A percentile compares a stretch with the other conserved stretches of the same genome.
Conservation (phyloP, 2,329 filamentous ascomycete species). For the Thyridium curvatum region DNA sequence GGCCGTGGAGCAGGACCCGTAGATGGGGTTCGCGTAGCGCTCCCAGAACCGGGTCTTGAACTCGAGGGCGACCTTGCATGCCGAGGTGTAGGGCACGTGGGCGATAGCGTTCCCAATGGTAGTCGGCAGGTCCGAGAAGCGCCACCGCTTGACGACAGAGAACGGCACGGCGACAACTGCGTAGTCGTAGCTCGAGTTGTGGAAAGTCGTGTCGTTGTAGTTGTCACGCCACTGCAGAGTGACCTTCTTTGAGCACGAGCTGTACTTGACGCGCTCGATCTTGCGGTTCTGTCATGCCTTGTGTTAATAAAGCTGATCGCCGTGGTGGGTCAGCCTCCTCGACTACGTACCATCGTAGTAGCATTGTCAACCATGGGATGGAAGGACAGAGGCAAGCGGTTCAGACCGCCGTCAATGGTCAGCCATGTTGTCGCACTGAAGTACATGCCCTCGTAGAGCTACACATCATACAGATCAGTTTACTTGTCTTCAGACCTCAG, state of each 20-base stretch:
- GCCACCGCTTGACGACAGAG: slow-evolving; percentile 56
- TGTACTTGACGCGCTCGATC: slow-evolving; percentile 50
- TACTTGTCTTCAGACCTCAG: too few species aligned
- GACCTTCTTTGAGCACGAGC: slow-evolving; percentile 43
- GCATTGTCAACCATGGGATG: slow-evolving; percentile 52
- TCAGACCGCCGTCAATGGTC: slow-evolving; percentile 55
- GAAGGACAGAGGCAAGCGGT: slow-evolving; percentile 56
- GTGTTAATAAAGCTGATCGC: neutral
- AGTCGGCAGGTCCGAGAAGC: slow-evolving; percentile 32
- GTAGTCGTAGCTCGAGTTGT: slow-evolving; percentile 56
- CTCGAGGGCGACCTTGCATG: slow-evolving; percentile 59
- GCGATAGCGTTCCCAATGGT: slow-evolving; percentile 40
- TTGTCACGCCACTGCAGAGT: slow-evolving; percentile 50
- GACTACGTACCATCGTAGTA: slow-evolving; percentile 34
- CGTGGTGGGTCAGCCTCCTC: neutral
- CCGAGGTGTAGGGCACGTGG: slow-evolving; percentile 34
- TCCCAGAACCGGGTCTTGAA: slow-evolving; percentile 61
- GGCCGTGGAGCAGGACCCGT: slow-evolving; percentile 53
- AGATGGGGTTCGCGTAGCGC: slow-evolving; percentile 42
- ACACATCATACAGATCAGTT: slow-evolving; percentile 1
- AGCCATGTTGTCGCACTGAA: slow-evolving; percentile 53
- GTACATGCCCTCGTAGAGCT: slow-evolving; percentile 51
- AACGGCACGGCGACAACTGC: slow-evolving; percentile 61
- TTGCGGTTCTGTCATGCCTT: slow-evolving; percentile 29
- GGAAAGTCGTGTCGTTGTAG: slow-evolving; percentile 27